A percentile compares a stretch with the other conserved stretches of the same genome.
These are phyloP conservation scores for Cercospora janseana DNA, from an alignment of 2,329 filamentous ascomycete genomes.

Conservation along the genomic window DNA sequence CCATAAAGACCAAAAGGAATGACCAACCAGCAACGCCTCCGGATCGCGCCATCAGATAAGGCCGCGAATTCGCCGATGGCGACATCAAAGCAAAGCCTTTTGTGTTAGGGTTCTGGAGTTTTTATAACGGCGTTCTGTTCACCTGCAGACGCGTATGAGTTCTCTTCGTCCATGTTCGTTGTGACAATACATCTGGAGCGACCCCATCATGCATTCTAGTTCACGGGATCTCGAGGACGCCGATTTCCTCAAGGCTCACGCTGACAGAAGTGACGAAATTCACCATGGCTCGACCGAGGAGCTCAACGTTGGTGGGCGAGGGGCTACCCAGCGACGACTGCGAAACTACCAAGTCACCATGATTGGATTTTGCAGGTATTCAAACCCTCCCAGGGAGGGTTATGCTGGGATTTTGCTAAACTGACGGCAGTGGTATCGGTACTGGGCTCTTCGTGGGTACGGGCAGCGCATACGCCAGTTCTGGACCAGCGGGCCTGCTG, in stretches of 20 bases:
- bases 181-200: too few species aligned
- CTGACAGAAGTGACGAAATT: background rate
- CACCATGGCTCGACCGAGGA: background rate
- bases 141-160: too few species aligned
- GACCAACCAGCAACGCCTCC: too few species aligned
- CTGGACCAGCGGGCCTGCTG: slow-evolving; percentile 49
- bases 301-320: slow-evolving; percentile 25
- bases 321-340: slow-evolving; percentile 23
- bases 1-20: too few species aligned
- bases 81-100: too few species aligned
- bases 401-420: background rate
- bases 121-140: too few species aligned
- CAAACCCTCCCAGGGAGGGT: background rate
- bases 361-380: slow-evolving; percentile 24
- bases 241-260: background rate
- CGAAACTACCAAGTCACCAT: slow-evolving; percentile 27
- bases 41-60: too few species aligned
- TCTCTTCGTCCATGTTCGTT: too few species aligned
- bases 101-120: too few species aligned
- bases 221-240: background rate
- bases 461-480: slow-evolving; percentile 47
- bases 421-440: slow-evolving; percentile 31
- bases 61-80: too few species aligned
- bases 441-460: slow-evolving; percentile 55
- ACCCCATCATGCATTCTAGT: background rate